Conservation (phyloP, 768 basidiomycete species). For the Chlorophyllum brunneum region DNA sequence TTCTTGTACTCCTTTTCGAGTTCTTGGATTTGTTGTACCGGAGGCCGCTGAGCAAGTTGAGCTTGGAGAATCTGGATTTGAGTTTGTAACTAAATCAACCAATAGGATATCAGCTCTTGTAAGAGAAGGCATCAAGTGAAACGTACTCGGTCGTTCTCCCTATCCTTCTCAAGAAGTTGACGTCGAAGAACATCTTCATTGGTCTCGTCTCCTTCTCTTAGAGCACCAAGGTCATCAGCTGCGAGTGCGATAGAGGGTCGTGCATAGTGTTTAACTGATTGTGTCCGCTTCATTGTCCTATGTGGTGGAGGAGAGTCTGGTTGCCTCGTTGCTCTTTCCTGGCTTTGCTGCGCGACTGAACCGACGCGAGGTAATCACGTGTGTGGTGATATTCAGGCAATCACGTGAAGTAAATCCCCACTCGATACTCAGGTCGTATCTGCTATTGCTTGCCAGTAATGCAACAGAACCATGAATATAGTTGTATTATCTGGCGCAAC, state of each 20-base stretch:
- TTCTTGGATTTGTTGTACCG: slow-evolving; percentile 60
- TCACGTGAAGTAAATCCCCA: neutral
- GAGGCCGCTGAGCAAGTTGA: slow-evolving; percentile 64
- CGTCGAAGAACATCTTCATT: slow-evolving; percentile 58
- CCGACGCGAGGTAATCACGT: slow-evolving; percentile 22
- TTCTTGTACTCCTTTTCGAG: slow-evolving; percentile 73
- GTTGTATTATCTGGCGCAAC: too few relatives aligned
- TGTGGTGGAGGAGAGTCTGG: neutral
- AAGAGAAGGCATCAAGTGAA: neutral
- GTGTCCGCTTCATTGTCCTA: slow-evolving; percentile 53
- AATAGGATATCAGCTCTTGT: neutral
- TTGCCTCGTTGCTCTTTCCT: slow-evolving; percentile 2
- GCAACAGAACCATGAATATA: neutral
- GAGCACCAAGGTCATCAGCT: slow-evolving; percentile 54
- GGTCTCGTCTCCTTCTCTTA: slow-evolving; percentile 57
- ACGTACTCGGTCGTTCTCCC: slow-evolving; percentile 66
- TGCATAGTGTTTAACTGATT: slow-evolving; percentile 55
- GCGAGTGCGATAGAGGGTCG: slow-evolving; percentile 47
- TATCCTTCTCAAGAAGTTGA: slow-evolving; percentile 62
- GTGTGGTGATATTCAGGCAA: slow-evolving; percentile 1
- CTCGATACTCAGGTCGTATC: neutral
- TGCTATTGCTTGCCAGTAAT: neutral
- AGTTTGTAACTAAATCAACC: slow-evolving; percentile 46
- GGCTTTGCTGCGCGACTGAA: slow-evolving; percentile 10
- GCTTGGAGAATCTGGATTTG: slow-evolving; percentile 62